Evolutionary conservation across 169 alveolate genomes (phyloP).

Genomic region (Plasmodium blacklocki): DNA sequence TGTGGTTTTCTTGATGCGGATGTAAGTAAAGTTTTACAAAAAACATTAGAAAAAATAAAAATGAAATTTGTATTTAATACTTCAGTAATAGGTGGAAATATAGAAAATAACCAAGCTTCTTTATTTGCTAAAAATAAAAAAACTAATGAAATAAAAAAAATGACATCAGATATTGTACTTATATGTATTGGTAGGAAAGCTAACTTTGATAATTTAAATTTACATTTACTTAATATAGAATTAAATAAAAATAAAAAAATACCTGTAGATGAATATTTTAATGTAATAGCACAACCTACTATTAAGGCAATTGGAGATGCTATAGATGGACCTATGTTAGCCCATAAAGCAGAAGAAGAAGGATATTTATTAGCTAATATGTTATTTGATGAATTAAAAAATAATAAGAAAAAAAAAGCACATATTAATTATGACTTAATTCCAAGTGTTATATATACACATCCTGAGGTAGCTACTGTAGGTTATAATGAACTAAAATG

Average conservation of each 20-base stretch:
- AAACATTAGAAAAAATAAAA: slow-evolving; percentile 86
- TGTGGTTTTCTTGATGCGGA: slow-evolving; percentile 90
- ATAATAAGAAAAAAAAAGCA: slow-evolving; percentile 79
- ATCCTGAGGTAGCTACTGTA: slow-evolving; percentile 98
- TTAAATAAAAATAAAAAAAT: slow-evolving; percentile 90
- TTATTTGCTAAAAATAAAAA: slow-evolving; percentile 85
- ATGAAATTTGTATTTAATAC: slow-evolving; percentile 83
- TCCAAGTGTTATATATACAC: slow-evolving; percentile 98
- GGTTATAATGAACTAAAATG: slow-evolving; percentile 97
- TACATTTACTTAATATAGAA: slow-evolving; percentile 92
- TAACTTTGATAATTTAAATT: slow-evolving; percentile 92
- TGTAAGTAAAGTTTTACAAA: slow-evolving; percentile 89
- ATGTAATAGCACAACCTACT: slow-evolving; percentile 83
- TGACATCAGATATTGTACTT: slow-evolving; percentile 88
- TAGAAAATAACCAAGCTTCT: slow-evolving; percentile 82
- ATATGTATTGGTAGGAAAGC: slow-evolving; percentile 98
- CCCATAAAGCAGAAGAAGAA: slow-evolving; percentile 99
- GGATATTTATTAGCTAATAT: slow-evolving; percentile 96
- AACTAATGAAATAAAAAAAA: slow-evolving; percentile 87
- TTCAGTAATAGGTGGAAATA: slow-evolving; percentile 77
- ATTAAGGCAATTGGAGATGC: slow-evolving; percentile 99
- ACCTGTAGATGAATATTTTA: slow-evolving; percentile 84
- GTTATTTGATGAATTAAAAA: slow-evolving; percentile 89
- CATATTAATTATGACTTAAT: slow-evolving; percentile 93
- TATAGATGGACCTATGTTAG: slow-evolving; percentile 98